Conservation (phyloP, 2,329 filamentous ascomycete genomes). For the Fonsecaea erecta region DNA sequence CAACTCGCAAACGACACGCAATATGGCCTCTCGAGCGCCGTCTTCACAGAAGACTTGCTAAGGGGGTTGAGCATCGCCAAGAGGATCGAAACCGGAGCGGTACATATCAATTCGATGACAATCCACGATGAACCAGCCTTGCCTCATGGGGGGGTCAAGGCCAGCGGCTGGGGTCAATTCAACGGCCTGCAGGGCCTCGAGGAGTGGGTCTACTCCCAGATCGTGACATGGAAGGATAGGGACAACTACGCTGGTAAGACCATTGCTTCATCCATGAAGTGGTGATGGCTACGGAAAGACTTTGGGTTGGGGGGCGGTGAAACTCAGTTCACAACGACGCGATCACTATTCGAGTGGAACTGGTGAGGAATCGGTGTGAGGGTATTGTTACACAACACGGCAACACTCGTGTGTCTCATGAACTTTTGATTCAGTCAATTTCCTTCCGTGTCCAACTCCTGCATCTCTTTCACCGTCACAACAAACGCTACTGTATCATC, state of each 20-base stretch:
- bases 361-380: no score
- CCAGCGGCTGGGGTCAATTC: constrained; percentile 68
- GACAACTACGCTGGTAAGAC: background rate
- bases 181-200: constrained; percentile 58
- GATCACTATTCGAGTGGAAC: no score
- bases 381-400: no score
- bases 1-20: constrained; percentile 79
- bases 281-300: no score
- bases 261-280: no score
- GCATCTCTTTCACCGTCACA: no score
- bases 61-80: constrained; percentile 64
- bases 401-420: no score
- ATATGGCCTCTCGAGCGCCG: constrained; percentile 72
- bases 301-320: no score
- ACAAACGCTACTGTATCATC: no score
- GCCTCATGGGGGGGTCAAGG: constrained; percentile 70
- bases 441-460: no score
- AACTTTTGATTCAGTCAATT: no score
- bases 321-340: no score
- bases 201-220: constrained; percentile 69
- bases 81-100: constrained; percentile 65
- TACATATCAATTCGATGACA: constrained; percentile 69
- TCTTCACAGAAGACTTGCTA: constrained; percentile 73
- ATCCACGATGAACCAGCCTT: constrained; percentile 67
- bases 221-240: constrained; percentile 60